Evolutionary conservation across 441 rosid species (phyloP).

Genomic region (Melianthus villosus): DNA sequence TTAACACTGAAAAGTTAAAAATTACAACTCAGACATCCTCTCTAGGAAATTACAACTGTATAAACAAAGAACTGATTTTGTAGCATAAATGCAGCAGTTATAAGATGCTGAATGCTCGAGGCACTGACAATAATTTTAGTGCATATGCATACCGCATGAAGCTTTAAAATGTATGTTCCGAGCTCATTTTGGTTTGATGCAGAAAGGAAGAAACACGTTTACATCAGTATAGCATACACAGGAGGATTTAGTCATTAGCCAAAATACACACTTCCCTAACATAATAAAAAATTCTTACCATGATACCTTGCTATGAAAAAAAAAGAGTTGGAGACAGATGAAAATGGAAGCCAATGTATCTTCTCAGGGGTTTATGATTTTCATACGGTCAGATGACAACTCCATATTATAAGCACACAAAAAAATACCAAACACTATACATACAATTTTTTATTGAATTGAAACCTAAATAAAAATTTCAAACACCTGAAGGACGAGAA

Average conservation of each 20-base stretch:
- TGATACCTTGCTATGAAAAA: not conserved
- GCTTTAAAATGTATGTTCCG: no score
- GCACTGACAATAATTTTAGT: no score
- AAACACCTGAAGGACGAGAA: constrained; percentile 66
- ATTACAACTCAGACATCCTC: no score
- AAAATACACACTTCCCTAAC: not conserved
- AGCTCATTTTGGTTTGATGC: constrained; percentile 1
- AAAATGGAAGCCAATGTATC: no score
- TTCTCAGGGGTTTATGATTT: no score
- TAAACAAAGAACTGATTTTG: no score
- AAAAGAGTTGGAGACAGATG: no score
- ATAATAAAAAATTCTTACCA: not conserved
- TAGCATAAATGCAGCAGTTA: no score
- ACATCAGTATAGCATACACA: not conserved
- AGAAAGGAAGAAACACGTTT: not conserved
- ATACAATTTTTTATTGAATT: not conserved
- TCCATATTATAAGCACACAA: not conserved
- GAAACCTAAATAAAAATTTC: constrained; percentile 8
- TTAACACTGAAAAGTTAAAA: no score
- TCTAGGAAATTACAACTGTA: no score
- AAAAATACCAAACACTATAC: not conserved
- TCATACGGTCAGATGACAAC: not conserved
- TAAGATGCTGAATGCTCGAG: no score
- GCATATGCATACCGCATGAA: no score
- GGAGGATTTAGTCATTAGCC: not conserved